phyloP scores from a whole-genome alignment of 2,329 filamentous ascomycete genomes.

The Chaetoscypha palmicola region DNA sequence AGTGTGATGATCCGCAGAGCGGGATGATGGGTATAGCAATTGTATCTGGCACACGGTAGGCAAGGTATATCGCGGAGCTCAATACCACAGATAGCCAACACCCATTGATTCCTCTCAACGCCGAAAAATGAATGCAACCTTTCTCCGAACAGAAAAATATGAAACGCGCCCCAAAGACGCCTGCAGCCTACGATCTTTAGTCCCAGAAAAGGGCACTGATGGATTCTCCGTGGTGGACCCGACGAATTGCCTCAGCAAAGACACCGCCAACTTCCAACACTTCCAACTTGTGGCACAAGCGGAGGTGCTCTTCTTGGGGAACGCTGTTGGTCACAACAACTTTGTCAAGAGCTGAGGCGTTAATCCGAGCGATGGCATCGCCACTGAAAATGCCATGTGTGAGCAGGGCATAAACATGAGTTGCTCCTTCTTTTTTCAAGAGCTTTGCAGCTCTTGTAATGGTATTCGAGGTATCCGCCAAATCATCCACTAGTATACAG shows the following conservation, averaged over 20 bases:
- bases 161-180: conserved; percentile 10
- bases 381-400: conserved; percentile 95
- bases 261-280: conserved; percentile 86
- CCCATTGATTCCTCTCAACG: conserved; percentile 20
- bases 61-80: conserved; percentile 14
- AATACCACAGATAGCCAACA: conserved; percentile 17
- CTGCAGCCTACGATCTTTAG: conserved; percentile 42
- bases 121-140: conserved; percentile 15
- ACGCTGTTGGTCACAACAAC: conserved; percentile 94
- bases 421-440: conserved; percentile 93
- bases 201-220: conserved; percentile 83
- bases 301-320: conserved; percentile 75
- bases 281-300: conserved; percentile 77
- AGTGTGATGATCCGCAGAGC: conserved; percentile 21
- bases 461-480: conserved; percentile 94
- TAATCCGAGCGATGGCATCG: conserved; percentile 90
- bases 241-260: conserved; percentile 90
- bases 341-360: conserved; percentile 86
- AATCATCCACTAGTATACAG: conserved; percentile 87
- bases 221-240: conserved; percentile 95
- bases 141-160: conserved; percentile 12
- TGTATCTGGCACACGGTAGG: conserved; percentile 21
- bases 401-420: conserved; percentile 80
- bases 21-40: conserved; percentile 29
- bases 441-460: conserved; percentile 94